Percentiles rank a stretch among this genome's conserved stretches.
Conservation (phyloP, 2,329 filamentous ascomycete species). For the Xylaria sp. region DNA sequence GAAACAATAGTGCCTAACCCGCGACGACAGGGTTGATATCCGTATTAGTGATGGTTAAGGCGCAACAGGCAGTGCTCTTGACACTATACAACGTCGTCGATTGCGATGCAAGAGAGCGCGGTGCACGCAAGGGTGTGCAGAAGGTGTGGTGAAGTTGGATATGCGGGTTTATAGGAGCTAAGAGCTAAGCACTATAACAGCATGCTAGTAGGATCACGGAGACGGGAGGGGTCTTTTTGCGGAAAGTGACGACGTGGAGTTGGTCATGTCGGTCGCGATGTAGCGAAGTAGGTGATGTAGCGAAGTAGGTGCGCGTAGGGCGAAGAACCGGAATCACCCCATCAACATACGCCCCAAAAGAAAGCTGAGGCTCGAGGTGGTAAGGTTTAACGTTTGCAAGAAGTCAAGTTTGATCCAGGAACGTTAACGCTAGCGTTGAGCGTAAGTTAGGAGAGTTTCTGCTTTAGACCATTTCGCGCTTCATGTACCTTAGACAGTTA, state of each 20-base stretch:
- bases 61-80: conserved; percentile 7
- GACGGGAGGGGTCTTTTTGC: conserved; percentile 11
- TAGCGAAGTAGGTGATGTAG: not conserved
- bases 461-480: conserved; percentile 8
- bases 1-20: not conserved
- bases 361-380: conserved; percentile 2
- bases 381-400: conserved; percentile 5
- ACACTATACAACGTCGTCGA: conserved; percentile 9
- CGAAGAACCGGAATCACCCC: conserved; percentile 17
- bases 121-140: conserved; percentile 13
- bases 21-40: not conserved
- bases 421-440: conserved; percentile 5
- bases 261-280: conserved; percentile 18
- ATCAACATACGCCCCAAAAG: not conserved
- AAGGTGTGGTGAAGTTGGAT: conserved; percentile 7
- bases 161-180: conserved; percentile 3
- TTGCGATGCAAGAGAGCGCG: conserved; percentile 13
- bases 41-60: conserved; percentile 15
- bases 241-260: conserved; percentile 1
- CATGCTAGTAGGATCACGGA: conserved; percentile 9
- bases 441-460: not conserved
- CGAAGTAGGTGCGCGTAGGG: not conserved
- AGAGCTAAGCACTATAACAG: not conserved
- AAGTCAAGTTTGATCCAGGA: conserved; percentile 1
- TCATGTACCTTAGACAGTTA: not conserved